These are phyloP conservation scores for Talinum fruticosum DNA, from an alignment of 148 eudicot species.

Conservation along the genomic window DNA sequence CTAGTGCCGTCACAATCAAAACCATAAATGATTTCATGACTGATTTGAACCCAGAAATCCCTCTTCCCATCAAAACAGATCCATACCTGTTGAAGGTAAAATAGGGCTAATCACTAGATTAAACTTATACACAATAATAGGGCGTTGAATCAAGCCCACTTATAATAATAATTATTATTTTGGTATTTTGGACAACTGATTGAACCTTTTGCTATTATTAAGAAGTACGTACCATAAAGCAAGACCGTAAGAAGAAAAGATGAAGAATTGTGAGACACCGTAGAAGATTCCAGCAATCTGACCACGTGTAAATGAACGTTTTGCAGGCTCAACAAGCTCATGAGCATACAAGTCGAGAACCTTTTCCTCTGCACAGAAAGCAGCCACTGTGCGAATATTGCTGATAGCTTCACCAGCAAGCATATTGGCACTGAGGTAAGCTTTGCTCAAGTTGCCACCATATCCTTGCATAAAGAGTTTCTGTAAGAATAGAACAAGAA, in stretches of 20 bases:
- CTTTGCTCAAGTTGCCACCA: constrained; percentile 93
- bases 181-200: neutral
- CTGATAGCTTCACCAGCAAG: constrained; percentile 95
- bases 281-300: constrained; percentile 90
- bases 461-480: constrained; percentile 98
- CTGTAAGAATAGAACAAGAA: constrained; percentile 34
- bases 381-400: constrained; percentile 93
- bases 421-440: constrained; percentile 92
- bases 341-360: constrained; percentile 69
- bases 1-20: constrained; percentile 84
- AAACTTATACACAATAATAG: neutral
- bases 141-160: neutral
- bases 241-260: constrained; percentile 92
- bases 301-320: constrained; percentile 78
- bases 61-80: constrained; percentile 83
- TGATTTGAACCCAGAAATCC: constrained; percentile 68
- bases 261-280: constrained; percentile 92
- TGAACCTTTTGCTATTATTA: neutral
- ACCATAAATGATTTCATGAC: constrained; percentile 98
- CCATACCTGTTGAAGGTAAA: constrained; percentile 64
- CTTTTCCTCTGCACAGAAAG: constrained; percentile 84
- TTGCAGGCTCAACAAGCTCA: constrained; percentile 83
- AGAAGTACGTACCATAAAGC: constrained; percentile 68
- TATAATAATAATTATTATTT: neutral
- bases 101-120: neutral